Base-by-base conservation (phyloP, 225 moss, liverwort and hornwort species). In the Ulota crispa region DNA sequence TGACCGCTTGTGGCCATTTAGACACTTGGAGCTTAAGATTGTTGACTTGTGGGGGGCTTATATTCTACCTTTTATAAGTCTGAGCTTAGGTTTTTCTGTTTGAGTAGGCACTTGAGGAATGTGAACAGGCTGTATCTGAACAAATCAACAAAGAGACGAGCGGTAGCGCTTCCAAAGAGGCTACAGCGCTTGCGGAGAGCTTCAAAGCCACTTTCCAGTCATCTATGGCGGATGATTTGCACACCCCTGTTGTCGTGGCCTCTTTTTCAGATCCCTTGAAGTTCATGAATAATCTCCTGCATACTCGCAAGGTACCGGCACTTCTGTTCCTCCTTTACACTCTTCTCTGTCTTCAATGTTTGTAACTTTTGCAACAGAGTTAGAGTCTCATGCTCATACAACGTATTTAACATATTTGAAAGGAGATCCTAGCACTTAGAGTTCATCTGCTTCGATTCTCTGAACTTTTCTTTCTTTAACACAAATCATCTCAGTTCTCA, bases 191-290 rank as follows among this genome's bases (percentile, higher is more conserved):
- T 65, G 83, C 85, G 15, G 85, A 85, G 68, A 77, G 56, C 45
- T 89, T 99, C 61, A 89, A 86, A 67, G 66, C 79, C 14, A 86
- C 92, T 76, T 90, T 86, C 75, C 81, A 71, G 30, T 72, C 90
- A 50, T 92, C 93, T 31, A 93, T 99, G 99, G 90, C 92, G 63
- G 99, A 99, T 82, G 99, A 99, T 87, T 84, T 99, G 80, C 89
- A 90, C 84, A 96, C 99, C 4, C 94, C 99, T 78, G 92, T 92
- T 53, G 92, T 91, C 23, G 92, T 94, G 14, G 92, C 99, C 72
- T 82, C 93, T 70, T 92, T 99, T 42, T 99, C 96, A 78, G 99
- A 99, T 52, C 94, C 94, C 57, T 85, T 96, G 59, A 96, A 92
- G 90, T 80, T 92, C 77, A 92, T 94, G 81, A 99, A 96, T 85